These are phyloP conservation scores for Taphrina flavorubra DNA, from an alignment of 1,139 yeast genomes.

Conservation along the genomic window DNA sequence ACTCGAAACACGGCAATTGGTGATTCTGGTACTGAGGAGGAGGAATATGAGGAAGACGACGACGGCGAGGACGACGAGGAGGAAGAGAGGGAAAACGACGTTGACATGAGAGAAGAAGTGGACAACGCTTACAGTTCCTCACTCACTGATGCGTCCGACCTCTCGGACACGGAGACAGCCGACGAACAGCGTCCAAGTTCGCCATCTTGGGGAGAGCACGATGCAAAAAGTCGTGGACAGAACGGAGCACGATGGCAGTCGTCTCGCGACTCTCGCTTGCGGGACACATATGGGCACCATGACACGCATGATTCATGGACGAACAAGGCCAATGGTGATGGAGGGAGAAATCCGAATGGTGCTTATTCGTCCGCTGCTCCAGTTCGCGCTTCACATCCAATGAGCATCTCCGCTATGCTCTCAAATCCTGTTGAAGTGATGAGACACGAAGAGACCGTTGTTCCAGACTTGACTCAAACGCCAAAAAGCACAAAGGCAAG, in stretches of 20 bases:
- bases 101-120: neutral
- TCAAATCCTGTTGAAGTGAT: slow-evolving; percentile 22
- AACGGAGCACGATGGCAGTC: neutral
- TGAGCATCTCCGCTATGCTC: slow-evolving; percentile 36
- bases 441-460: neutral
- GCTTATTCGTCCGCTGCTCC: neutral
- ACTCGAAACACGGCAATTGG: neutral
- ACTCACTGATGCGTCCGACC: neutral
- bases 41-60: neutral
- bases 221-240: neutral
- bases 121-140: slow-evolving; percentile 13
- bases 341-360: neutral
- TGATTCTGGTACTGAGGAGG: neutral
- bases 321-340: neutral
- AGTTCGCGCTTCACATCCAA: slow-evolving; percentile 11
- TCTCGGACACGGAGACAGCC: slow-evolving; percentile 6
- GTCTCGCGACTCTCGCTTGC: neutral
- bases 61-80: neutral
- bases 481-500: slow-evolving; percentile 2
- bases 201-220: neutral
- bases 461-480: neutral
- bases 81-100: neutral
- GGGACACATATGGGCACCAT: neutral
- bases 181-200: slow-evolving; percentile 9
- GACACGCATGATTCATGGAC: neutral